phyloP scores from a whole-genome alignment of 495 filamentous ascomycete genomes.

The Amorphotheca resinae region DNA sequence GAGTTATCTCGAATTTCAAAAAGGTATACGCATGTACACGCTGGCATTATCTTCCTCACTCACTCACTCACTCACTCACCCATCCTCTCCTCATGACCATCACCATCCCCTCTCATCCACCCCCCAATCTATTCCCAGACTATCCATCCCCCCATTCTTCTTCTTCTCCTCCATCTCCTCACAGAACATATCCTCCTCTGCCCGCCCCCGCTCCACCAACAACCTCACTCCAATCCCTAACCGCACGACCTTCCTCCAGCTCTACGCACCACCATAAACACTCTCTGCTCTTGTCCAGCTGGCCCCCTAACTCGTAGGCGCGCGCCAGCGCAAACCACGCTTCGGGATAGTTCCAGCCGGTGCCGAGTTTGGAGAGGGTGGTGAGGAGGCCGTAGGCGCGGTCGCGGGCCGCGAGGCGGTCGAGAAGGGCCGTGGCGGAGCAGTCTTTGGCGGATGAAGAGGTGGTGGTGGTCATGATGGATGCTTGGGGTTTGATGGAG shows the following conservation, averaged over 20 bases:
- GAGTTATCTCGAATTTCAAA: too few species aligned
- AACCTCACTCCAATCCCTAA: slow-evolving; percentile 39
- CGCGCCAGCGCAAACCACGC: slow-evolving; percentile 84
- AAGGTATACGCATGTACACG: too few species aligned
- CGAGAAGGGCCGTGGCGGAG: slow-evolving; percentile 40
- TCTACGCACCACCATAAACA: slow-evolving; percentile 69
- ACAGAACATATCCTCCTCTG: slow-evolving; percentile 46
- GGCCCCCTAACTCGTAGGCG: slow-evolving; percentile 71
- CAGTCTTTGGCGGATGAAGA: slow-evolving; percentile 4
- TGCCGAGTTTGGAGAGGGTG: slow-evolving; percentile 69
- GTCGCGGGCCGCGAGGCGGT: slow-evolving; percentile 73
- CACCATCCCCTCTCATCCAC: too few species aligned
- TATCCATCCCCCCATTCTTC: too few species aligned
- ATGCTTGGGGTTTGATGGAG: background rate
- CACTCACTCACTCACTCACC: too few species aligned
- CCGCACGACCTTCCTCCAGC: slow-evolving; percentile 51
- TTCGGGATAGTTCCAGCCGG: slow-evolving; percentile 85
- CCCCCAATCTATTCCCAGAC: too few species aligned
- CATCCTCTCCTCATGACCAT: too few species aligned
- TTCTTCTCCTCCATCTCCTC: too few species aligned
- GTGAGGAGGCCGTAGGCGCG: slow-evolving; percentile 74
- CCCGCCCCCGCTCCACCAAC: slow-evolving; percentile 34
- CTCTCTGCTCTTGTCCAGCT: slow-evolving; percentile 70
- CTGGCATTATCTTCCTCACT: too few species aligned
- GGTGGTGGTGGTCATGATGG: slow-evolving; percentile 1